Evolutionary conservation across 345 rosid species (phyloP).

Genomic region (Stellera chamaejasme): DNA sequence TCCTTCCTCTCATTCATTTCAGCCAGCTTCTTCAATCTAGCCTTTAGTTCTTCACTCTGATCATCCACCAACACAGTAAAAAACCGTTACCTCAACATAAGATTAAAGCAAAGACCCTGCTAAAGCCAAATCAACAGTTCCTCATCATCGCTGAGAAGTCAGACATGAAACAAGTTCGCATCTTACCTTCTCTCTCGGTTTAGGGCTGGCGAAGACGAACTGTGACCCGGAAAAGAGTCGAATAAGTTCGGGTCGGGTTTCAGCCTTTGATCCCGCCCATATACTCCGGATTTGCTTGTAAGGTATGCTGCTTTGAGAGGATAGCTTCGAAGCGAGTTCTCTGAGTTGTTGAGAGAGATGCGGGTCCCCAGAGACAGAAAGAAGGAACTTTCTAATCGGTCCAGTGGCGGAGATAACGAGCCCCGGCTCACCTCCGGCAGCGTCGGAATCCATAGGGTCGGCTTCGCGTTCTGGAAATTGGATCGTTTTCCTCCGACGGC

Average conservation of each 20-base stretch:
- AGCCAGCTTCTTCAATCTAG: conserved; percentile 56
- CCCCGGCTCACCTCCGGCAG: conserved; percentile 17
- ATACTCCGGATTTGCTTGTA: conserved; percentile 56
- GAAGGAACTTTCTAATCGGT: conserved; percentile 36
- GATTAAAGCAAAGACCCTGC: conserved; percentile 1
- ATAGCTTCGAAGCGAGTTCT: conserved; percentile 44
- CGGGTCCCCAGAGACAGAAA: conserved; percentile 38
- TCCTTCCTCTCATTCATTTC: conserved; percentile 78
- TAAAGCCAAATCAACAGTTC: no score
- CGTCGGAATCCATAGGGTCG: conserved; percentile 7
- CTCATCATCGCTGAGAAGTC: no score
- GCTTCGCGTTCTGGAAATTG: background rate
- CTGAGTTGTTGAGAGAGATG: conserved; percentile 44
- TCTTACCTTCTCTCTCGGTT: conserved; percentile 71
- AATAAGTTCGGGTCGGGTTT: conserved; percentile 40
- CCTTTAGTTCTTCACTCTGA: conserved; percentile 72
- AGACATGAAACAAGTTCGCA: background rate
- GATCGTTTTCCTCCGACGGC: no score
- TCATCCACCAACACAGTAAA: background rate
- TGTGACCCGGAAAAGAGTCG: conserved; percentile 44
- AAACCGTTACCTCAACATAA: background rate
- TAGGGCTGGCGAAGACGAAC: conserved; percentile 57
- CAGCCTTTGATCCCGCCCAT: conserved; percentile 42
- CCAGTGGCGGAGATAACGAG: conserved; percentile 29
- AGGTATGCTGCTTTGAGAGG: conserved; percentile 25